Evolutionary conservation across 2,329 filamentous ascomycete species (phyloP).

Genomic region (Hirsutella rhossiliensis): DNA sequence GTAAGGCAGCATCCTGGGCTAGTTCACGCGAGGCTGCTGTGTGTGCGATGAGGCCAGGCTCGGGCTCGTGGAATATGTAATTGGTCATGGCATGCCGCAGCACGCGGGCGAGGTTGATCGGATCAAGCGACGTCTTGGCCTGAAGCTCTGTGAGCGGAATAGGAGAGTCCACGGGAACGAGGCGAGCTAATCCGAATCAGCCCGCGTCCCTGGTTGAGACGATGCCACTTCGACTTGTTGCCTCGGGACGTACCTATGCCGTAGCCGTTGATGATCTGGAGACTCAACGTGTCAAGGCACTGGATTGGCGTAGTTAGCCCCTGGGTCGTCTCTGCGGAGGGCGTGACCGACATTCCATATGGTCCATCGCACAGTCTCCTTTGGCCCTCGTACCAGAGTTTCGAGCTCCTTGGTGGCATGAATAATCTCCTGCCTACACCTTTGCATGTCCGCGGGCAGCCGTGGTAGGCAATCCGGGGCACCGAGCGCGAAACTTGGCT

Average conservation of each 20-base stretch:
- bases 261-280: conserved; percentile 38
- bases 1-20: conserved; percentile 32
- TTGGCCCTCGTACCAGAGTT: conserved; percentile 34
- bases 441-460: conserved; percentile 32
- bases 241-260: conserved; percentile 27
- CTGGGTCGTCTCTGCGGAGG: not conserved
- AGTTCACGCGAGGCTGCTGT: conserved; percentile 40
- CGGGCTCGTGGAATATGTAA: conserved; percentile 40
- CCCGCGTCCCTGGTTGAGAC: not conserved
- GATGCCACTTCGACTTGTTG: not conserved
- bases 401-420: conserved; percentile 35
- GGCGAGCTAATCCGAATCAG: conserved; percentile 24
- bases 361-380: conserved; percentile 38
- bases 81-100: conserved; percentile 47
- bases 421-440: conserved; percentile 33
- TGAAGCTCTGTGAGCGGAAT: conserved; percentile 34
- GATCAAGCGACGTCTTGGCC: conserved; percentile 30
- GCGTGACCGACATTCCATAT: conserved; percentile 34
- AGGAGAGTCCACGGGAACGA: conserved; percentile 33
- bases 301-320: conserved; percentile 10
- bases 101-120: conserved; percentile 36
- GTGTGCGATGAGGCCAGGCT: conserved; percentile 38
- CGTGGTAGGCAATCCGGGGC: conserved; percentile 32
- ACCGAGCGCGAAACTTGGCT: conserved; percentile 33
- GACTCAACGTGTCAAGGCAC: conserved; percentile 37